Evolutionary conservation across 1,284 basidiomycete species (phyloP).

Genomic region (Xerocomus minutiporus): DNA sequence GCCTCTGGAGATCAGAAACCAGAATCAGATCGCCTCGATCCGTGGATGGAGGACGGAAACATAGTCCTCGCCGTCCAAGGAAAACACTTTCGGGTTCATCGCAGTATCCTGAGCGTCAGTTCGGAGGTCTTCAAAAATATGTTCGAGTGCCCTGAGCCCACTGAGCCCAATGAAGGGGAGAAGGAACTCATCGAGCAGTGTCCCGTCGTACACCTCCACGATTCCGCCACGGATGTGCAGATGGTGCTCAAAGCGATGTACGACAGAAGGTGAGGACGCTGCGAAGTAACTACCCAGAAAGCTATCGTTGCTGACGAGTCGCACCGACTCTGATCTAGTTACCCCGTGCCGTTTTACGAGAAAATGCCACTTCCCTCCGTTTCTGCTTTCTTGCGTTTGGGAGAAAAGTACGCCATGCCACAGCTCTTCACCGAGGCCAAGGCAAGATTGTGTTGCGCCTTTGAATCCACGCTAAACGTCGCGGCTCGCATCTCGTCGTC

Average conservation of each 20-base stretch:
- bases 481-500: conserved; percentile 7
- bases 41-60: conserved; percentile 20
- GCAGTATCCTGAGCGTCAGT: conserved; percentile 11
- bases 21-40: conserved; percentile 6
- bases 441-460: conserved; percentile 4
- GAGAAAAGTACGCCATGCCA: conserved; percentile 22
- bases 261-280: conserved; percentile 11
- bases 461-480: conserved; percentile 2
- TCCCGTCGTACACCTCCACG: conserved; percentile 18
- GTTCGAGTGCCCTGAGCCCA: conserved; percentile 7
- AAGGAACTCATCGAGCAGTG: conserved; percentile 14
- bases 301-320: neutral
- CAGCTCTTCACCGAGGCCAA: conserved; percentile 11
- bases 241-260: conserved; percentile 18
- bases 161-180: neutral
- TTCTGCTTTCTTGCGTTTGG: conserved; percentile 17
- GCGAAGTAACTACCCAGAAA: neutral
- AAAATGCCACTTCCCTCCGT: conserved; percentile 4
- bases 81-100: conserved; percentile 20
- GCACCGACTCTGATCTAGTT: conserved; percentile 8
- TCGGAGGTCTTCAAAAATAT: conserved; percentile 22
- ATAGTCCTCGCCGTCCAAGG: neutral
- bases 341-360: conserved; percentile 3
- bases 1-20: neutral
- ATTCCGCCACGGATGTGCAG: conserved; percentile 13